phyloP scores from a whole-genome alignment of 2,329 filamentous ascomycete species.

The Neurospora sp. region DNA sequence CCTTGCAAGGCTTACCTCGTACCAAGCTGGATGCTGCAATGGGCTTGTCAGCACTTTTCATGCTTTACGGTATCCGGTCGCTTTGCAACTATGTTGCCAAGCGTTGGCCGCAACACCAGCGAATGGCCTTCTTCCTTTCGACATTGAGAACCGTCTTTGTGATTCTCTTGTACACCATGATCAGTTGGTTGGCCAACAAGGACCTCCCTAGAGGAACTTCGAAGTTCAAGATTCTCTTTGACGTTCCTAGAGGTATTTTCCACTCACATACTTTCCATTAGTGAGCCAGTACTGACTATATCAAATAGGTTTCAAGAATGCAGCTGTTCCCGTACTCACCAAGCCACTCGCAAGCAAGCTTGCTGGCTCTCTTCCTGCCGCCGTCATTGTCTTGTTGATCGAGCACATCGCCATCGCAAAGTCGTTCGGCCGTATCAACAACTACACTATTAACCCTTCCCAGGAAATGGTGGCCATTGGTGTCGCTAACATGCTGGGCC shows the following conservation, averaged over 20 bases:
- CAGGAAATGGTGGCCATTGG: slow-evolving; percentile 95
- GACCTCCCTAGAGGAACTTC: slow-evolving; percentile 48
- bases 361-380: slow-evolving; percentile 63
- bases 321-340: slow-evolving; percentile 61
- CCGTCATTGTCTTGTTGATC: slow-evolving; percentile 88
- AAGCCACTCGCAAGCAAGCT: slow-evolving; percentile 57
- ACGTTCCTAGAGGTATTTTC: slow-evolving; percentile 61
- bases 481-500: slow-evolving; percentile 78
- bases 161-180: slow-evolving; percentile 82
- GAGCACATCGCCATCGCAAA: slow-evolving; percentile 97
- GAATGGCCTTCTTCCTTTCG: slow-evolving; percentile 78
- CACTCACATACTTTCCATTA: background rate
- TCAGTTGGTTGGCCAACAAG: slow-evolving; percentile 78
- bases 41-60: slow-evolving; percentile 68
- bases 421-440: slow-evolving; percentile 90
- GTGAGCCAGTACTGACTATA: background rate
- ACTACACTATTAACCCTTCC: slow-evolving; percentile 90
- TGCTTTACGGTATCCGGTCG: slow-evolving; percentile 68
- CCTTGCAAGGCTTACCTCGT: slow-evolving; percentile 57
- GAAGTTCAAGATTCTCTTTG: slow-evolving; percentile 62
- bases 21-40: slow-evolving; percentile 73
- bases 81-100: slow-evolving; percentile 56
- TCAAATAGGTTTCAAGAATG: slow-evolving; percentile 62
- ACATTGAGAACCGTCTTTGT: slow-evolving; percentile 87
- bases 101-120: slow-evolving; percentile 58